Evolutionary conservation across 495 filamentous ascomycete genomes (phyloP).

Genomic region (Amphirosellinia nigrospora): DNA sequence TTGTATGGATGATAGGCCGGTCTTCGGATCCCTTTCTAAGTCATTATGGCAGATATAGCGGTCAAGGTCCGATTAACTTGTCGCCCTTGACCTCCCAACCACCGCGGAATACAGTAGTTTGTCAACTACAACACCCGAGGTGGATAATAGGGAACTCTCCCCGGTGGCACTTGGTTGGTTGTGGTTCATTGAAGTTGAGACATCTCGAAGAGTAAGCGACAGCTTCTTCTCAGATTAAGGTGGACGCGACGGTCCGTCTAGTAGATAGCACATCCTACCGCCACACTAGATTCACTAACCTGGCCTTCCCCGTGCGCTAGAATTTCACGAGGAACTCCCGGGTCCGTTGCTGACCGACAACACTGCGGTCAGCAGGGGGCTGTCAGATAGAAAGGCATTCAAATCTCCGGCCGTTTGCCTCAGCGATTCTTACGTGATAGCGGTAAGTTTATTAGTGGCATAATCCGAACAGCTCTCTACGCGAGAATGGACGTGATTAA

Average conservation of each 20-base stretch:
- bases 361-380: constrained; percentile 19
- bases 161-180: constrained; percentile 14
- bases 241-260: constrained; percentile 20
- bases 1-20: not conserved
- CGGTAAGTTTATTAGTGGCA: not conserved
- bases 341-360: constrained; percentile 3
- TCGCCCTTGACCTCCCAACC: constrained; percentile 1
- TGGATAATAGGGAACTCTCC: constrained; percentile 11
- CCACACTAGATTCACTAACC: constrained; percentile 8
- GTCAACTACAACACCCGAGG: not conserved
- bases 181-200: not conserved
- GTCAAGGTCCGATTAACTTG: constrained; percentile 13
- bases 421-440: constrained; percentile 8
- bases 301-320: not conserved
- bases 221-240: not conserved
- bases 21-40: constrained; percentile 3
- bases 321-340: constrained; percentile 5
- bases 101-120: not conserved
- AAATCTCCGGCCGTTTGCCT: not conserved
- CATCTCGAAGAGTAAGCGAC: constrained; percentile 15
- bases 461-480: not conserved
- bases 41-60: not conserved
- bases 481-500: not conserved
- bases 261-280: constrained; percentile 15
- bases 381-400: constrained; percentile 2